These are phyloP conservation scores for Suhomyces guaymorum DNA, from an alignment of 1,139 yeast species.

Conservation along the genomic window DNA sequence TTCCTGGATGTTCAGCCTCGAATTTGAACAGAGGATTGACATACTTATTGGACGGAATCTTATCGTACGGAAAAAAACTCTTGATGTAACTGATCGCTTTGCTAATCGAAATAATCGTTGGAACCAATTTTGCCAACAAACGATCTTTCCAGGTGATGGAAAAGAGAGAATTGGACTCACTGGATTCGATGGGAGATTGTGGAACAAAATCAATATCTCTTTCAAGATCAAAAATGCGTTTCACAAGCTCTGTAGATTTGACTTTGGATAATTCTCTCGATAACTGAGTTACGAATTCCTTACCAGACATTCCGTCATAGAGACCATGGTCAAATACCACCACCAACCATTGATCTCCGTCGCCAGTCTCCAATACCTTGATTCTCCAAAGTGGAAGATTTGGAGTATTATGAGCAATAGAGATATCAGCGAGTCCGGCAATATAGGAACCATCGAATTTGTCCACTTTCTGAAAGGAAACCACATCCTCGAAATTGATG, in stretches of 20 bases:
- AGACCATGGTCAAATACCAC: conserved; percentile 14
- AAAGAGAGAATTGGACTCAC: neutral
- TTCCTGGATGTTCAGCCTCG: too few relatives aligned
- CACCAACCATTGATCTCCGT: conserved; percentile 8
- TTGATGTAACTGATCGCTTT: too few relatives aligned
- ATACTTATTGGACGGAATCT: too few relatives aligned
- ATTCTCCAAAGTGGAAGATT: conserved; percentile 32
- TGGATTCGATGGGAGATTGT: neutral
- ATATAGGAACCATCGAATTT: neutral
- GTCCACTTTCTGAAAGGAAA: neutral
- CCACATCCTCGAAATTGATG: neutral
- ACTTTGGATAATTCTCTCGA: conserved; percentile 8
- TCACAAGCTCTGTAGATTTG: conserved; percentile 2
- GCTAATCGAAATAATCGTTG: too few relatives aligned
- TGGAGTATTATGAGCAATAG: neutral
- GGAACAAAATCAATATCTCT: neutral
- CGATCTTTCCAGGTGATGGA: neutral
- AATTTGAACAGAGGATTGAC: too few relatives aligned
- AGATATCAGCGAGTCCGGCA: neutral
- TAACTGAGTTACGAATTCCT: conserved; percentile 14
- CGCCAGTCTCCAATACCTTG: conserved; percentile 14
- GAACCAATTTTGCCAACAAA: neutral
- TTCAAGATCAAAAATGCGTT: conserved; percentile 1
- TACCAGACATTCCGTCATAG: conserved; percentile 16
- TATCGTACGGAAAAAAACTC: too few relatives aligned